Conservation (phyloP, 2,329 filamentous ascomycete genomes). For the Fusarium coffeatum region DNA sequence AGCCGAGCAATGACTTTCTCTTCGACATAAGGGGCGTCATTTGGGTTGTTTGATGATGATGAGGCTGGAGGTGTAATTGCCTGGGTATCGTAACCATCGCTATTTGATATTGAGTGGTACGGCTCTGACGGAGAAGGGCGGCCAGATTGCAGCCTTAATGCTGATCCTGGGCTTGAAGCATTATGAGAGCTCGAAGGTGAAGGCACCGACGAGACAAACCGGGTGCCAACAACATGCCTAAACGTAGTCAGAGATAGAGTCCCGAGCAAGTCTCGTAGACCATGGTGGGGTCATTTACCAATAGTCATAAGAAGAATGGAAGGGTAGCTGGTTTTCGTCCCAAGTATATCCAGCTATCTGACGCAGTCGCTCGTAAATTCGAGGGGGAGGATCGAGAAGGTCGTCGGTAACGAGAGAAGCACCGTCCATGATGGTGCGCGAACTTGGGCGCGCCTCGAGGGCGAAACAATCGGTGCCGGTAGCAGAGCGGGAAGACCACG, state of each 20-base stretch:
- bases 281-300: constrained; percentile 66
- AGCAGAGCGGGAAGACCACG: constrained; percentile 34
- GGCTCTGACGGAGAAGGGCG: constrained; percentile 59
- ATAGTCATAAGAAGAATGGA: constrained; percentile 84
- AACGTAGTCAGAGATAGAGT: constrained; percentile 27
- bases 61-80: constrained; percentile 52
- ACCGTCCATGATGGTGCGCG: constrained; percentile 62
- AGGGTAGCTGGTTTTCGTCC: constrained; percentile 72
- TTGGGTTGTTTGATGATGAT: constrained; percentile 49
- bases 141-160: constrained; percentile 56
- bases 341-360: constrained; percentile 81
- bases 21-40: constrained; percentile 67
- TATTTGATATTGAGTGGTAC: constrained; percentile 49
- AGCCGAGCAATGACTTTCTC: constrained; percentile 82
- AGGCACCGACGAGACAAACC: constrained; percentile 63
- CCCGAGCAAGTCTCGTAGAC: neutral
- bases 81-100: constrained; percentile 52
- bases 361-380: constrained; percentile 77
- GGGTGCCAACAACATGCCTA: constrained; percentile 75
- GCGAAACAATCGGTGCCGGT: constrained; percentile 36
- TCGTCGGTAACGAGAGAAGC: constrained; percentile 63
- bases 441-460: constrained; percentile 40
- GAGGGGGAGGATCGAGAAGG: constrained; percentile 71
- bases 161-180: constrained; percentile 58
- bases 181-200: constrained; percentile 60